Evolutionary conservation across 257 asterid genomes (phyloP).

Genomic region (Cordia subcordata): DNA sequence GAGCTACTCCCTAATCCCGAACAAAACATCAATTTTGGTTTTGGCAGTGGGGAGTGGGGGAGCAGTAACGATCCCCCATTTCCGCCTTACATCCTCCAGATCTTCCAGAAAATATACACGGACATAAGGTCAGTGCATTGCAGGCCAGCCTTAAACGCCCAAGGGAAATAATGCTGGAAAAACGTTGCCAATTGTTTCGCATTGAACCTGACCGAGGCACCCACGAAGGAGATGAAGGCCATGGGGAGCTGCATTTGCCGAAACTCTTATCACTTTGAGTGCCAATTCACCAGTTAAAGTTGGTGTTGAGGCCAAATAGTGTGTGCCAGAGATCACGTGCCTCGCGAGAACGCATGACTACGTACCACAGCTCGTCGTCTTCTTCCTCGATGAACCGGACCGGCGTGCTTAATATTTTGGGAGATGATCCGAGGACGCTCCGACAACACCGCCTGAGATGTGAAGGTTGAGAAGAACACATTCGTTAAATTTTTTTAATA

Average conservation of each 20-base stretch:
- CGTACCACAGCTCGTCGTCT: conserved; percentile 56
- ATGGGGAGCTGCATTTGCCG: conserved; percentile 93
- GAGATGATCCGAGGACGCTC: conserved; percentile 93
- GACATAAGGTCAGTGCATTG: conserved; percentile 78
- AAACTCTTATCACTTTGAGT: conserved; percentile 79
- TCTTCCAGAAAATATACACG: conserved; percentile 78
- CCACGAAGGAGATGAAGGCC: conserved; percentile 79
- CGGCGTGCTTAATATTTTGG: conserved; percentile 72
- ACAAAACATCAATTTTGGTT: neutral
- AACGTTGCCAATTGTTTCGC: conserved; percentile 61
- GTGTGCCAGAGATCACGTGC: conserved; percentile 98
- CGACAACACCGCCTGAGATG: conserved; percentile 48
- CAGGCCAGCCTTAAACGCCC: conserved; percentile 83
- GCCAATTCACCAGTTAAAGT: conserved; percentile 89
- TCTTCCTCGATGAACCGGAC: conserved; percentile 92
- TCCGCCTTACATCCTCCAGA: conserved; percentile 75
- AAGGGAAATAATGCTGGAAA: conserved; percentile 88
- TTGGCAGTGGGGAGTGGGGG: conserved; percentile 49
- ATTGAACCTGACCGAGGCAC: conserved; percentile 77
- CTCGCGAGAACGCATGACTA: conserved; percentile 94
- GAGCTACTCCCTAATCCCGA: too few species aligned
- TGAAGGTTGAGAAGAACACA: neutral
- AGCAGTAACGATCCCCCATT: conserved; percentile 74
- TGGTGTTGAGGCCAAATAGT: conserved; percentile 79
- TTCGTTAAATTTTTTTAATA: too few species aligned